A percentile compares a stretch with the other conserved stretches of the same genome.
Evolutionary conservation across 768 basidiomycete species (phyloP).

Genomic region (Boletus coccyginus): DNA sequence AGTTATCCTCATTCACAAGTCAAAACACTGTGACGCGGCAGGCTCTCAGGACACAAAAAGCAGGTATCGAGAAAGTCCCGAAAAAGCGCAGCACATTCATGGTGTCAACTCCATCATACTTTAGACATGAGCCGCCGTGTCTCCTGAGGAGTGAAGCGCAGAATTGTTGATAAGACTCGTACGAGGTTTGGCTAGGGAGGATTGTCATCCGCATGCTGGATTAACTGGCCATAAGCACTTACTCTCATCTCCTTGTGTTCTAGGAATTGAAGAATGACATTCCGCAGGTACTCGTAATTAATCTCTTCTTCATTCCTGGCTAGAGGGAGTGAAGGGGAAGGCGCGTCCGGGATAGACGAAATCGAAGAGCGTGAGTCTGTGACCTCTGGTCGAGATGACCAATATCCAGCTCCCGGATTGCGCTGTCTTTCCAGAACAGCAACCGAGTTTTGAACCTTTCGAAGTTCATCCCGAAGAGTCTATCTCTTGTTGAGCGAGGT

Average conservation of each 20-base stretch:
- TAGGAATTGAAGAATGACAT: slow-evolving; percentile 94
- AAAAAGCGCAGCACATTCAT: background rate
- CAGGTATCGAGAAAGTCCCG: background rate
- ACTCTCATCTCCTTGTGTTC: slow-evolving; percentile 99
- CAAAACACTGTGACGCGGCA: background rate
- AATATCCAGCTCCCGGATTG: slow-evolving; percentile 93
- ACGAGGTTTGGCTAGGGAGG: slow-evolving; percentile 75
- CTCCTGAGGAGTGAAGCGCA: slow-evolving; percentile 95
- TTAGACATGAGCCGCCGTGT: slow-evolving; percentile 86
- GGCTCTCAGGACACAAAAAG: background rate
- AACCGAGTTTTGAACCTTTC: slow-evolving; percentile 93
- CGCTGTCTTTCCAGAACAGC: slow-evolving; percentile 87
- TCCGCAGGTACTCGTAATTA: slow-evolving; percentile 93
- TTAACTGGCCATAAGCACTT: slow-evolving; percentile 30
- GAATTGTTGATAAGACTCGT: slow-evolving; percentile 85
- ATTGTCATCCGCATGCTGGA: slow-evolving; percentile 1
- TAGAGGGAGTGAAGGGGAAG: slow-evolving; percentile 28
- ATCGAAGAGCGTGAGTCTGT: slow-evolving; percentile 36
- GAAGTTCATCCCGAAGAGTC: slow-evolving; percentile 90
- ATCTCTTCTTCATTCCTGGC: slow-evolving; percentile 80
- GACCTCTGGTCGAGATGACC: slow-evolving; percentile 51
- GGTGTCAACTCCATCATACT: slow-evolving; percentile 43
- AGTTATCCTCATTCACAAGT: background rate
- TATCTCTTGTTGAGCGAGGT: slow-evolving; percentile 31
- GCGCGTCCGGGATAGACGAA: slow-evolving; percentile 42